Base-by-base conservation (phyloP, 331 rosid species). In the Ulmus americana region DNA sequence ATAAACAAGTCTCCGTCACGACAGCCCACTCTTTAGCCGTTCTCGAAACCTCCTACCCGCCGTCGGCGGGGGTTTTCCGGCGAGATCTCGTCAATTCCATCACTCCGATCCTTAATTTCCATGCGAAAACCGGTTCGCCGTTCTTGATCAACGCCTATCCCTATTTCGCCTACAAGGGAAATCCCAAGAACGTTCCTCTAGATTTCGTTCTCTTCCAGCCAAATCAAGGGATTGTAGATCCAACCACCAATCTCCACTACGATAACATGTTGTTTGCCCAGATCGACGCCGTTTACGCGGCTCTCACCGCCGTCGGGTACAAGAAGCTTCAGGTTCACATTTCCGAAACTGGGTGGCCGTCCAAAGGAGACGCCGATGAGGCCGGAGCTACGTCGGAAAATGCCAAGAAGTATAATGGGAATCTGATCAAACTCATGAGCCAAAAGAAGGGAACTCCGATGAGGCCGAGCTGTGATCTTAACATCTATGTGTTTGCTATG, bases 311-410 rank as follows among this genome's bases (percentile, higher is more conserved):
- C 0, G 18, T 85, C 6, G 99, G 96, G 0, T 94, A 69, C 67
- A 81, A 72, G 54, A 90, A 90, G 44, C 72, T 90, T 0, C 76
- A 91, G 2, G 95, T 94, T 14, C 97, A 94, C 47, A 90, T 94
- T 4, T 94, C 99, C 0, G 99, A 94, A 66, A 94, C 99, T 0
- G 99, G 99, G 3, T 94, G 99, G 99, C 99, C 99, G 1, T 94
- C 99, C 0, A 94, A 81, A 7, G 97, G 99, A 6, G 99, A 94
- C 45, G 74, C 51, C 0, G 86, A 94, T 63, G 99, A 94, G 64
- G 80, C 81, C 5, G 99, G 99, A 38, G 97, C 97, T 0, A 79
- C 82, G 13, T 67, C 71, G 0, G 99, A 94, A 5, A 90, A 94
- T 60, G 99, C 99, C 1, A 90, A 74, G 80, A 94, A 85, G 77